Evolutionary conservation across 768 basidiomycete genomes (phyloP).

Genomic region (Suillus hirtellus): DNA sequence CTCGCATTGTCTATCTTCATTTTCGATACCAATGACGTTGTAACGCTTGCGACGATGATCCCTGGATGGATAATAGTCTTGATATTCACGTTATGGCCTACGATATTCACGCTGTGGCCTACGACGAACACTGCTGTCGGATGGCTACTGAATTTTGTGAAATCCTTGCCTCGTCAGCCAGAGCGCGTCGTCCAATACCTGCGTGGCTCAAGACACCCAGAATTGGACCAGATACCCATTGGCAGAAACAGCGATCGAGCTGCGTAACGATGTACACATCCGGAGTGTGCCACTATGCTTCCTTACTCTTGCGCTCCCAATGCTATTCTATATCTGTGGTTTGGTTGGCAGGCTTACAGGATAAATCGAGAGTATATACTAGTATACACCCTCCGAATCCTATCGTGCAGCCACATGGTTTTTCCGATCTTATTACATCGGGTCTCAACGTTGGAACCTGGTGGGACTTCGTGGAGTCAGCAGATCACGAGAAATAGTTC

Average conservation of each 20-base stretch:
- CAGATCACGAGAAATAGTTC: too few species aligned
- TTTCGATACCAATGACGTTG: slow-evolving; percentile 19
- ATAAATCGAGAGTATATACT: not conserved
- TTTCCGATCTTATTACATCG: too few species aligned
- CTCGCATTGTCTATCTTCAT: slow-evolving; percentile 27
- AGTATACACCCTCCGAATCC: not conserved
- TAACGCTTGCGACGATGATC: slow-evolving; percentile 17
- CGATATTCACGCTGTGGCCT: slow-evolving; percentile 23
- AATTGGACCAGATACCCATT: too few species aligned
- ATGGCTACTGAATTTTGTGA: not conserved
- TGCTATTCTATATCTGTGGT: too few species aligned
- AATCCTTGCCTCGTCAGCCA: not conserved
- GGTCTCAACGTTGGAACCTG: too few species aligned
- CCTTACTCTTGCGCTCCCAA: not conserved
- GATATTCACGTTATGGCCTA: slow-evolving; percentile 26
- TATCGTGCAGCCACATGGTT: too few species aligned
- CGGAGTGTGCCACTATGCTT: not conserved
- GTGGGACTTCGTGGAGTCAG: too few species aligned
- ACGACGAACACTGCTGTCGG: not conserved
- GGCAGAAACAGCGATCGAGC: not conserved
- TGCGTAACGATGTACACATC: not conserved
- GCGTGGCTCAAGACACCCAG: not conserved
- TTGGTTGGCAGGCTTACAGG: not conserved
- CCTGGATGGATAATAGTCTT: slow-evolving; percentile 20
- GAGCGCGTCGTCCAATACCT: not conserved